These are phyloP conservation scores for Cyclotella choctawhatcheeana DNA, from an alignment of 108 stramenopile species.

Conservation along the genomic window DNA sequence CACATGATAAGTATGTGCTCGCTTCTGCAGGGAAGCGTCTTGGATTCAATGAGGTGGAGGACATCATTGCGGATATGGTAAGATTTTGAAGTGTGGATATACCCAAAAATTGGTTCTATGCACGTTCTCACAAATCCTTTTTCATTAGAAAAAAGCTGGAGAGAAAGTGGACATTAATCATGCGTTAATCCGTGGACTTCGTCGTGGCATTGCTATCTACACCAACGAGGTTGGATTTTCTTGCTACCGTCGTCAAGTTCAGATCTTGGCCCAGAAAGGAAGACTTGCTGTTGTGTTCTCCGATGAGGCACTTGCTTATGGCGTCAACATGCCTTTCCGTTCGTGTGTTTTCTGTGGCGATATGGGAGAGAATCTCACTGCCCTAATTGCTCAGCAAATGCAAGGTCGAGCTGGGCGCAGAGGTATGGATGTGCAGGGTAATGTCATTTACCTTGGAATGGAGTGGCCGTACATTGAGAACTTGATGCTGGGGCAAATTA, in stretches of 20 bases:
- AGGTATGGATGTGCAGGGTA: constrained; percentile 99
- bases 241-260: constrained; percentile 96
- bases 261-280: constrained; percentile 97
- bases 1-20: constrained; percentile 97
- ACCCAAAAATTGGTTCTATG: too few species aligned
- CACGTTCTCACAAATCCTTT: too few species aligned
- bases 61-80: constrained; percentile 94
- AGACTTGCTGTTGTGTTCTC: constrained; percentile 98
- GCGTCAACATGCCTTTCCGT: constrained; percentile 99
- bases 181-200: constrained; percentile 95
- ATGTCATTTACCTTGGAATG: constrained; percentile 97
- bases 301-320: constrained; percentile 98
- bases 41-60: constrained; percentile 93
- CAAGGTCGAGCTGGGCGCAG: constrained; percentile 98
- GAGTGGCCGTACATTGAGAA: constrained; percentile 96
- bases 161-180: constrained; percentile 92
- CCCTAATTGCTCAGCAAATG: constrained; percentile 99
- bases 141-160: constrained; percentile 92
- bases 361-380: constrained; percentile 91
- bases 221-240: constrained; percentile 98
- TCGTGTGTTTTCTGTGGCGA: constrained; percentile 98
- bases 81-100: too few species aligned
- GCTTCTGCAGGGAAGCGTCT: constrained; percentile 90
- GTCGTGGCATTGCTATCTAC: constrained; percentile 99
- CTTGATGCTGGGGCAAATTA: constrained; percentile 98